These are phyloP conservation scores for Sinapis alba DNA, from an alignment of 441 rosid genomes.

Conservation along the genomic window DNA sequence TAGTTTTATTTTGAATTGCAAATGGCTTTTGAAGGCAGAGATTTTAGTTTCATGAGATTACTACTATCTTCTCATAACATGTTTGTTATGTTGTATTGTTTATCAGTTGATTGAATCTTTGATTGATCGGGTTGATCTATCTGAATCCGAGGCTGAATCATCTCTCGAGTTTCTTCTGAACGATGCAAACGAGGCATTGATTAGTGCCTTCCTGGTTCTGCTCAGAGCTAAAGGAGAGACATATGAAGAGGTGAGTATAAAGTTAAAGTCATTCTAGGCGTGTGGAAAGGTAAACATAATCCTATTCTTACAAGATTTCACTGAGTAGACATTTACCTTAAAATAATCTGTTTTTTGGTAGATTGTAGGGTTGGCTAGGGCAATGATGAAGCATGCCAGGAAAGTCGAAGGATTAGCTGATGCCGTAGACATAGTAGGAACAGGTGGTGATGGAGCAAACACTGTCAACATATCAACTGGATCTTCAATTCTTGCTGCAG, in stretches of 20 bases:
- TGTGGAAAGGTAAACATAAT: background rate
- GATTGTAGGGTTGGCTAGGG: constrained; percentile 88
- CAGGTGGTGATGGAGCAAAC: constrained; percentile 95
- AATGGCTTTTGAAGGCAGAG: background rate
- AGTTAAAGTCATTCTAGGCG: background rate
- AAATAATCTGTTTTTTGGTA: constrained; percentile 21
- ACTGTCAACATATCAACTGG: constrained; percentile 96
- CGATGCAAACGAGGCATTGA: constrained; percentile 63
- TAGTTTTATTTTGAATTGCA: background rate
- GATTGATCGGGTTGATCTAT: constrained; percentile 66
- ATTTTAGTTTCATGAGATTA: background rate
- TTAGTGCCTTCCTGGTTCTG: constrained; percentile 86
- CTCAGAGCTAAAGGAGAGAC: constrained; percentile 97
- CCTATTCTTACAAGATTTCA: background rate
- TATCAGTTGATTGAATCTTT: constrained; percentile 75
- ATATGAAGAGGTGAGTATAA: constrained; percentile 66
- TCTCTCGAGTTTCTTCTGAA: constrained; percentile 62
- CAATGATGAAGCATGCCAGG: constrained; percentile 74
- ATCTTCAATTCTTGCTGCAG: constrained; percentile 88
- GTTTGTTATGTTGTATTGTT: constrained; percentile 6
- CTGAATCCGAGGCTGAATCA: constrained; percentile 79
- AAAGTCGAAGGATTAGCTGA: constrained; percentile 76
- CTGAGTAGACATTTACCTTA: background rate
- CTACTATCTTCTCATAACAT: background rate
- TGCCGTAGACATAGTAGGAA: constrained; percentile 90